Evolutionary conservation across 805 yeast genomes (phyloP), one percentile per base, ranked within the genome.

Genomic region (Barnettozyma pratensis): DNA sequence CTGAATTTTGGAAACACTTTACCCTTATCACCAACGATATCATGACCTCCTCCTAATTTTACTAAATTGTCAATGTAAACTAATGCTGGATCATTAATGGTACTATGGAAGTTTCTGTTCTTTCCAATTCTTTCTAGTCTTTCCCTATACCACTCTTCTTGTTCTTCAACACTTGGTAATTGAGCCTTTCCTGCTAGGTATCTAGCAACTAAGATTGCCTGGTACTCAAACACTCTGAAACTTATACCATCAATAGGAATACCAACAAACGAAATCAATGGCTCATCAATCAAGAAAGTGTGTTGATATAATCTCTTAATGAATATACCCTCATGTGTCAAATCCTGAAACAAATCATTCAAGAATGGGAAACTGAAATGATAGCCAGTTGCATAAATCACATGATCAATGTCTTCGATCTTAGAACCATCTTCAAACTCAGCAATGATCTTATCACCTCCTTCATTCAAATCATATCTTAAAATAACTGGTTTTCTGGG

Each of bases 381-480:
- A 61, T 82, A 86, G 0, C 92, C 92, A 0, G 92, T 85, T 39
- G 84, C 84, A 60, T 79, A 81, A 7, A 85, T 63, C n/a, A 86
- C 68, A 34, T 56, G 56, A 54, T 84, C 87, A 35, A 83, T 69
- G 31, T 66, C 68, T 1, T 53, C 49, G 1, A 78, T 51, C 9
- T 52, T 58, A 4, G 66, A 52, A 3, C 81, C 86, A 50, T 76
- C 78, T 3, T 48, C 67, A 42, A 80, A 75, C 3, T 60, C 52
- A 3, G 77, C 65, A 2, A 29, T 40, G 50, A 64, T 31, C 42
- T 52, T 48, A 2, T 63, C 59, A 27, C 50, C 39, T 12, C 31
- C 38, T 3, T 19, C 7, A 3, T 51, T 43, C 3, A 44, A 44
- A 25, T 45, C 5, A 11, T 37, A 26, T 32, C 36, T 44, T 8